Conservation (phyloP, 208 protist genomes). For the Acanthamoeba castellanii region DNA sequence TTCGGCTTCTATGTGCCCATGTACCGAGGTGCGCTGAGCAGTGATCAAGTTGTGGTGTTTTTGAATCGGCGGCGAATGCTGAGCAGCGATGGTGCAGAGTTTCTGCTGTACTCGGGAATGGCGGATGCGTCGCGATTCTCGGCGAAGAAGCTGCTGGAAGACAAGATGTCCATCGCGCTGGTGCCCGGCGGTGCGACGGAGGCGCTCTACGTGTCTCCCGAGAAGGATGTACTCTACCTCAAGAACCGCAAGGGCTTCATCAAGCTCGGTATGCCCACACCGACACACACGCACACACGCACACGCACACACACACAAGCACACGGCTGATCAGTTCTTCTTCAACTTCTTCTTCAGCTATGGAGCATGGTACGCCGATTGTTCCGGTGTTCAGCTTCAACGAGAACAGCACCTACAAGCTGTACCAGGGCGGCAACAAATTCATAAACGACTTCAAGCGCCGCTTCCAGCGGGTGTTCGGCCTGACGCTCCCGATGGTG, state of each 20-base stretch:
- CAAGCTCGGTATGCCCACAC: not conserved
- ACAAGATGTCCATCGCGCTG: constrained; percentile 53
- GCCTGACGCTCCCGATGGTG: constrained; percentile 35
- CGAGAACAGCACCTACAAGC: constrained; percentile 67
- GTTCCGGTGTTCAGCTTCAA: constrained; percentile 70
- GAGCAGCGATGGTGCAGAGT: not conserved
- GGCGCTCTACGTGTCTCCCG: constrained; percentile 55
- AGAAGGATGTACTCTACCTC: constrained; percentile 65
- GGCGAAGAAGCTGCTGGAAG: constrained; percentile 52
- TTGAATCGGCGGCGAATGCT: not conserved
- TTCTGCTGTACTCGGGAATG: constrained; percentile 62
- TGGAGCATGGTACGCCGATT: constrained; percentile 34
- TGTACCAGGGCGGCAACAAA: constrained; percentile 66
- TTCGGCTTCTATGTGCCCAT: constrained; percentile 65
- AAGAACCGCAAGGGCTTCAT: constrained; percentile 67
- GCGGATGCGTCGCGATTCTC: constrained; percentile 45
- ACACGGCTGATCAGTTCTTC: not conserved
- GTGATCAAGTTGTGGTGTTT: not conserved
- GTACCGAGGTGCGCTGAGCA: constrained; percentile 26
- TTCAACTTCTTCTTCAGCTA: not conserved
- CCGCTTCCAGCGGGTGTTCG: constrained; percentile 45
- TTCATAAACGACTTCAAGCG: constrained; percentile 9
- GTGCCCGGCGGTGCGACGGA: constrained; percentile 66
- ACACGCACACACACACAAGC: not conserved
- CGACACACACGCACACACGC: not conserved